Conservation (phyloP, 257 asterid genomes). For the Verbascum thapsus region DNA sequence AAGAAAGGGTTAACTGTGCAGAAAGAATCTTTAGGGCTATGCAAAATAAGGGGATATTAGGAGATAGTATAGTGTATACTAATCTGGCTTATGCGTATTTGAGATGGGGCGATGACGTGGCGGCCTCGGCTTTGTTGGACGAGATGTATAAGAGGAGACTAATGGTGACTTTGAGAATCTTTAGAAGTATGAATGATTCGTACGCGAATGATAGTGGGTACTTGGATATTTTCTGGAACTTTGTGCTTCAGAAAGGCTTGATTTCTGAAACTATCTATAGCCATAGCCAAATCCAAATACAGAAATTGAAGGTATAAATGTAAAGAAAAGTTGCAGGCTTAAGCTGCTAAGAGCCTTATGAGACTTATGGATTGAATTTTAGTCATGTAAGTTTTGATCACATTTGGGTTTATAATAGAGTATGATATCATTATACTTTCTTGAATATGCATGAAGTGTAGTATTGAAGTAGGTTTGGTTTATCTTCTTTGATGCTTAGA, state of each 20-base stretch:
- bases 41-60: constrained; percentile 65
- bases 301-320: constrained; percentile 33
- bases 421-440: too few species aligned
- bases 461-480: too few species aligned
- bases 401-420: too few species aligned
- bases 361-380: too few species aligned
- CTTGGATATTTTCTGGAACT: constrained; percentile 63
- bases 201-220: constrained; percentile 42
- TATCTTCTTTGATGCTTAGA: too few species aligned
- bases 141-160: constrained; percentile 77
- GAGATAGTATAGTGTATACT: constrained; percentile 60
- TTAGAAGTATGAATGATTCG: constrained; percentile 53
- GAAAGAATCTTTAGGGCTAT: constrained; percentile 50
- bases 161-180: constrained; percentile 65
- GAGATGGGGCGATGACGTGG: constrained; percentile 49
- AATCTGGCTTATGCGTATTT: constrained; percentile 69
- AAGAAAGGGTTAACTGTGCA: constrained; percentile 65
- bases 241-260: constrained; percentile 56
- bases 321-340: background rate
- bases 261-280: constrained; percentile 53
- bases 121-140: constrained; percentile 56
- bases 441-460: too few species aligned
- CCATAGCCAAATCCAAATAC: too few species aligned
- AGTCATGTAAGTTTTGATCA: too few species aligned
- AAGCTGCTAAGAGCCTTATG: constrained; percentile 1